Evolutionary conservation across 2,329 filamentous ascomycete genomes (phyloP).

Genomic region (Hypocreales sp.): DNA sequence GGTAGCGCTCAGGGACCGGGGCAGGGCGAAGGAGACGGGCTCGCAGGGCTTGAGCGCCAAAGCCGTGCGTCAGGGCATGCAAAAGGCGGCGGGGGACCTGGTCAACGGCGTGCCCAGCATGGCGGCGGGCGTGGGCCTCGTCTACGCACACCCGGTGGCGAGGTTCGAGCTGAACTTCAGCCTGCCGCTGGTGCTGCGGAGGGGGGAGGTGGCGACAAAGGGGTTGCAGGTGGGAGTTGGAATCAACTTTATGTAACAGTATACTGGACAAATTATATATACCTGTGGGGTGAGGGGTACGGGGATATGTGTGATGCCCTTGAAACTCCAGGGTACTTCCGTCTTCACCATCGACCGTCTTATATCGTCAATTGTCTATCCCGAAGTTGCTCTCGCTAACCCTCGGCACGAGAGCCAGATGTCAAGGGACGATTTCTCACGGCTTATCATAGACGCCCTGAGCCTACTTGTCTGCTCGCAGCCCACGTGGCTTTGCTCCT

Average conservation of each 20-base stretch:
- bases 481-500: no score
- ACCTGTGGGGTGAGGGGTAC: no score
- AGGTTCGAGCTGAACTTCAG: conserved; percentile 94
- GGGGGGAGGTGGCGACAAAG: conserved; percentile 77
- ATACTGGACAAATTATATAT: neutral
- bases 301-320: no score
- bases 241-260: conserved; percentile 71
- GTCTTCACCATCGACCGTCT: no score
- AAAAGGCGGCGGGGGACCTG: conserved; percentile 52
- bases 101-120: conserved; percentile 65
- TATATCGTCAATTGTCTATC: no score
- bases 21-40: conserved; percentile 26
- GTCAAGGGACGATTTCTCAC: no score
- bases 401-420: no score
- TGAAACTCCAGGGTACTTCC: no score
- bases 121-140: conserved; percentile 75
- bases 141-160: conserved; percentile 88
- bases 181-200: conserved; percentile 65
- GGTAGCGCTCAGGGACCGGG: conserved; percentile 53
- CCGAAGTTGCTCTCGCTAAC: no score
- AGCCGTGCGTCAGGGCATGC: conserved; percentile 37
- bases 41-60: conserved; percentile 18
- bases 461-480: no score
- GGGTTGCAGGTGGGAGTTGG: conserved; percentile 91
- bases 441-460: no score